Evolutionary conservation across 2,329 filamentous ascomycete genomes (phyloP), one percentile per base, ranked within the genome.

Genomic region (Hymenoscyphus albidus): DNA sequence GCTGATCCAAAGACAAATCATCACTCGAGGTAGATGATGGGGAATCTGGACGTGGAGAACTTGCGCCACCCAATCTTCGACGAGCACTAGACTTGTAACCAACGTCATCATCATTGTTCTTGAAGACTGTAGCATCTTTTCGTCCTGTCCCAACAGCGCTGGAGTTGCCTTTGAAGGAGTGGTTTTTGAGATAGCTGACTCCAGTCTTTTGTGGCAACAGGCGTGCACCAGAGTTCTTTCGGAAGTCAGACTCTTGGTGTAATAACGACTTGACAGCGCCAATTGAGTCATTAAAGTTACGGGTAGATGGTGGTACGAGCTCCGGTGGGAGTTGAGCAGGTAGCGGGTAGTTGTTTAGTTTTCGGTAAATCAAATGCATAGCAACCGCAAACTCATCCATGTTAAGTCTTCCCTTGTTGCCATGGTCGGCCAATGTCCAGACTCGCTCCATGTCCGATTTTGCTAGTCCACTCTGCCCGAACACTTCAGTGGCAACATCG

Each of bases 321-420:
- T 99, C 95, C 0, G 95, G 87, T 9, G 95, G 95, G 12, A 99
- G 83, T 56, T 89, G 88, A 73, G 88, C 91, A 16, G 95, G 95
- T 39, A 98, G 83, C 1, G 94, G 93, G 74, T 98, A 98, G 42
- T 94, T 94, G 73, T 99, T 98, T 62, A 99, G 84, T 76, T 96
- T 97, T 72, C 95, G 86, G 80, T 99, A 99, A 73, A 99, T 99
- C 78, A 99, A 81, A 83, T 99, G 95, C 95, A 99, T 99, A 10
- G 93, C 93, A 61, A 99, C 94, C 9, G 95, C 93, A 75, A 99
- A 99, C 75, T 99, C 95, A 75, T 99, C 95, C 73, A 98, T 86
- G 73, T 99, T 93, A 38, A 99, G 84, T 63, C 93, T 90, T 18
- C 95, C 95, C 76, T 95, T 95, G 77, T 99, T 97, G 69, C 93